Base-by-base conservation (phyloP, 2,329 filamentous ascomycete species). In the Monosporascus ibericus region DNA sequence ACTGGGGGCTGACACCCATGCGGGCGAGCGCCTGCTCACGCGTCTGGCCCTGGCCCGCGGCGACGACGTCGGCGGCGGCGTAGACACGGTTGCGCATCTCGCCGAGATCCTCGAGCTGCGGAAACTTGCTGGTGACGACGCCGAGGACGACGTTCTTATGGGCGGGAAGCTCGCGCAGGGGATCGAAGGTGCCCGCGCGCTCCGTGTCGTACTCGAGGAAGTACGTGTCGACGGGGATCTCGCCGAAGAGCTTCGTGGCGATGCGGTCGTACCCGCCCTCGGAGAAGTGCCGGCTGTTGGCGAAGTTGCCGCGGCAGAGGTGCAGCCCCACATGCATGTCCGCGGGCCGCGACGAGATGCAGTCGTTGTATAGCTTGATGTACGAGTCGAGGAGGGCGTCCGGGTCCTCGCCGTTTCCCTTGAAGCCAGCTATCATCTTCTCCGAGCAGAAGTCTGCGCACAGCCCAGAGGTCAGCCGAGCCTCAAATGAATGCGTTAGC, bases 281-380 rank as follows among this genome's bases (percentile, higher is more conserved):
- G 42, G 81, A 81, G 63, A 87, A 87, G 71, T 86, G 82, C 51
- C 82, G 79, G 49, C 79, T 81, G 55, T 82, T 79, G 52, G 84
- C 81, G 65, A 86, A 87, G 72, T 87, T 87, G 44, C 79, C 79
- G 3, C 79, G 80, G 76, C 88, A 91, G 49, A 91, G 76, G 65
- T 92, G 88, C 18, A 92, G 84, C 38, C 88, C 88, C 3, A 89
- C 76, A 67, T 90, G 87, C 76, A 91, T 80, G 64, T 91, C 87
- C 2, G 75, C 65, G 0, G 87, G 86, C 0, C 83, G 74, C 60
- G 80, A 79, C 58, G 75, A 72, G 64, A 89, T 77, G 65, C 79
- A 83, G 69, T 87, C 84, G 67, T 91, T 91, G 77, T 91, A 91
- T 61, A 89, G 81, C 59, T 80, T 77, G 66, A 92, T 86, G 71